Evolutionary conservation across 2,329 filamentous ascomycete genomes (phyloP).

Genomic region (Coleophoma eucalyptorum): DNA sequence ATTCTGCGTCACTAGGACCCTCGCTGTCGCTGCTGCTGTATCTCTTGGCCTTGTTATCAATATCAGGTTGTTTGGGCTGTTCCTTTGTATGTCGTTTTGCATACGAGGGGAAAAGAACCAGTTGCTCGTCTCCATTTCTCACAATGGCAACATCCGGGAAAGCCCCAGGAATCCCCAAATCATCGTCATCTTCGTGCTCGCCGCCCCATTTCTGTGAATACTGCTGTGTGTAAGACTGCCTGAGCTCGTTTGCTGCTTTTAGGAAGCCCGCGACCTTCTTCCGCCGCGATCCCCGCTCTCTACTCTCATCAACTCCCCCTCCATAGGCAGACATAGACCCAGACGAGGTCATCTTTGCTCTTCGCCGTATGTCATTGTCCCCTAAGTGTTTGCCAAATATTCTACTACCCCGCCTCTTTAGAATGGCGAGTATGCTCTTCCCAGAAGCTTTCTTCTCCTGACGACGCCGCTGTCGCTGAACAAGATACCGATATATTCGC

Average conservation of each 20-base stretch:
- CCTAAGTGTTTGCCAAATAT: slow-evolving; percentile 26
- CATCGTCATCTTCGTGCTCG: slow-evolving; percentile 38
- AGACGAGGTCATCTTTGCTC: slow-evolving; percentile 23
- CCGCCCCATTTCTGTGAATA: slow-evolving; percentile 41
- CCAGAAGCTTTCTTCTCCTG: slow-evolving; percentile 36
- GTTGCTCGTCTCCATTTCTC: slow-evolving; percentile 78
- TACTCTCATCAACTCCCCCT: slow-evolving; percentile 28
- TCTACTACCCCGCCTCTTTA: slow-evolving; percentile 21
- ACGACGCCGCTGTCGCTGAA: slow-evolving; percentile 57
- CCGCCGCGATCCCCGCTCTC: slow-evolving; percentile 61
- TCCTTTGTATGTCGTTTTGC: slow-evolving; percentile 44
- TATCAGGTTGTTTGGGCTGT: slow-evolving; percentile 19
- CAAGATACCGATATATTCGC: slow-evolving; percentile 70
- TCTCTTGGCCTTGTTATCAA: slow-evolving; percentile 29
- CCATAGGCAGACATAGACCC: slow-evolving; percentile 28
- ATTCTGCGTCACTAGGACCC: slow-evolving; percentile 59
- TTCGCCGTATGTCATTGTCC: slow-evolving; percentile 30
- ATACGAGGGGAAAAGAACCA: slow-evolving; percentile 97
- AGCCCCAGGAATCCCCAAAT: slow-evolving; percentile 61
- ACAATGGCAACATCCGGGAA: slow-evolving; percentile 85
- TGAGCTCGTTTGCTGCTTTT: slow-evolving; percentile 67
- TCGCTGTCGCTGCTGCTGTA: slow-evolving; percentile 33
- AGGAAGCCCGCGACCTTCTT: slow-evolving; percentile 73
- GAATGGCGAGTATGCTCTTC: slow-evolving; percentile 22
- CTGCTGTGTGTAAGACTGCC: slow-evolving; percentile 61